Percentiles rank a stretch among this genome's conserved stretches.
phyloP scores from a whole-genome alignment of 495 filamentous ascomycete species.

The Penicillium bialowiezense region DNA sequence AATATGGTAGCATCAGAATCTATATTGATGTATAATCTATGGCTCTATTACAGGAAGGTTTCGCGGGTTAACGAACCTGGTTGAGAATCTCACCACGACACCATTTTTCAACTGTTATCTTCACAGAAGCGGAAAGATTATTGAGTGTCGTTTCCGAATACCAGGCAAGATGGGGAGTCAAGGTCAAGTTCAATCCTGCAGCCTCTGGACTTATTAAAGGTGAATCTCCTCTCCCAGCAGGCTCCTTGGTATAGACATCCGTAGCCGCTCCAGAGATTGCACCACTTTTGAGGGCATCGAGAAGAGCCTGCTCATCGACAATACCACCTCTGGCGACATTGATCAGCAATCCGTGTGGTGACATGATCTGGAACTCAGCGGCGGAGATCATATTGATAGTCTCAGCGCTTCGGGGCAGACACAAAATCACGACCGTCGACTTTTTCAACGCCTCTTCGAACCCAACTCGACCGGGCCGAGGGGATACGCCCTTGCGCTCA shows the following conservation, averaged over 20 bases:
- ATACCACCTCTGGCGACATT: conserved; percentile 59
- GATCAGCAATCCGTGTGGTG: conserved; percentile 43
- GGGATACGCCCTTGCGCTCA: conserved; percentile 39
- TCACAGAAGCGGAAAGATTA: conserved; percentile 29
- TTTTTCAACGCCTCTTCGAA: conserved; percentile 43
- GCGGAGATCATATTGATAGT: conserved; percentile 45
- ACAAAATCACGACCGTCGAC: conserved; percentile 45
- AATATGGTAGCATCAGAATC: background rate
- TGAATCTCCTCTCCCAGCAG: conserved; percentile 30
- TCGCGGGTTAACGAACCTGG: background rate
- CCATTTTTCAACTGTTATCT: conserved; percentile 24
- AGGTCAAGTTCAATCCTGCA: conserved; percentile 32
- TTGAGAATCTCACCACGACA: conserved; percentile 13
- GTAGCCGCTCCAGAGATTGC: conserved; percentile 50
- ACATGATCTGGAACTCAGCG: conserved; percentile 50
- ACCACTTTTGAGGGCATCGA: conserved; percentile 40
- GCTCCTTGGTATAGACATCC: conserved; percentile 55
- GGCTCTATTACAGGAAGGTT: background rate
- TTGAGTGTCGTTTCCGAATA: conserved; percentile 32
- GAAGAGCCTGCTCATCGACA: conserved; percentile 51
- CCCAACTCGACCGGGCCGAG: conserved; percentile 31
- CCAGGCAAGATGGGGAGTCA: conserved; percentile 43
- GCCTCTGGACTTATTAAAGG: conserved; percentile 16
- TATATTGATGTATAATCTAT: background rate
- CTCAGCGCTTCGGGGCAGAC: conserved; percentile 38